Conservation (phyloP, 768 basidiomycete species). For the Tulasnella sp. region DNA sequence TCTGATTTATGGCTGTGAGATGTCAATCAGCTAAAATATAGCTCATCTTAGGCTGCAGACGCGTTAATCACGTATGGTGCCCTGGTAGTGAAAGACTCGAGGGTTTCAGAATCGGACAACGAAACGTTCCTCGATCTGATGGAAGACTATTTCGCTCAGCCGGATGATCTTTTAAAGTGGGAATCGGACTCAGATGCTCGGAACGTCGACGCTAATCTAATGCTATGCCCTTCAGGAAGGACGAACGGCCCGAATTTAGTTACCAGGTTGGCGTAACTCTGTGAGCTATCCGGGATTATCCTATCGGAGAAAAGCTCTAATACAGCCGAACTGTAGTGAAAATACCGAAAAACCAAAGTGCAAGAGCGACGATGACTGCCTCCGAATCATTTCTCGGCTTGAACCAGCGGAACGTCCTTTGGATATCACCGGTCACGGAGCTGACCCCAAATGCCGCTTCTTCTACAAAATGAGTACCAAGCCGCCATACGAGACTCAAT, state of each 20-base stretch:
- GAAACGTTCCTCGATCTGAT: slow-evolving; percentile 71
- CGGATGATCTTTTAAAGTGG: slow-evolving; percentile 39
- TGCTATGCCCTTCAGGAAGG: slow-evolving; percentile 27
- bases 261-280: slow-evolving; percentile 93
- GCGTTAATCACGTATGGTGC: slow-evolving; percentile 80
- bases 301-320: not conserved
- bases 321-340: not conserved
- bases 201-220: not conserved
- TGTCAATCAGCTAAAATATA: not conserved
- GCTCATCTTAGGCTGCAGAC: slow-evolving; percentile 49
- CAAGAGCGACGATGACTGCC: slow-evolving; percentile 71
- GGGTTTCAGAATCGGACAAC: slow-evolving; percentile 77
- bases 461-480: slow-evolving; percentile 74
- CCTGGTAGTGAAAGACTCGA: slow-evolving; percentile 71
- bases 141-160: slow-evolving; percentile 88
- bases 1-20: not conserved
- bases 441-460: slow-evolving; percentile 93
- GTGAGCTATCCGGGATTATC: slow-evolving; percentile 29
- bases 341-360: slow-evolving; percentile 90
- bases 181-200: not conserved
- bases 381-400: slow-evolving; percentile 62
- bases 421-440: slow-evolving; percentile 43
- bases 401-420: slow-evolving; percentile 73
- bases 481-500: slow-evolving; percentile 69
- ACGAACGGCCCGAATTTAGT: slow-evolving; percentile 73